These are phyloP conservation scores for Bruguiera sexangula DNA, from an alignment of 345 rosid genomes.

Conservation along the genomic window DNA sequence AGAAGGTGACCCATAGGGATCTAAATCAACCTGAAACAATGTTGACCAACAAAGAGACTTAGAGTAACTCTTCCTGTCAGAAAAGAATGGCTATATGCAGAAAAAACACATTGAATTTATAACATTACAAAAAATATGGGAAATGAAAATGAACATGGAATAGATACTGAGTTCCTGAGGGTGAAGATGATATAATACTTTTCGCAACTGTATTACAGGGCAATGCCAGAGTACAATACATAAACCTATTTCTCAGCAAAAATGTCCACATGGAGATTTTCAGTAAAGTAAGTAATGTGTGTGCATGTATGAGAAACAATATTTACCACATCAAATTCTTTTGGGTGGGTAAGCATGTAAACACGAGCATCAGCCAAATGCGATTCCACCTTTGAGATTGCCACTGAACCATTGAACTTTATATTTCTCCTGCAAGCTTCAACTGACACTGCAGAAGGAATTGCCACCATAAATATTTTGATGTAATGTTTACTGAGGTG, in stretches of 20 bases:
- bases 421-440: constrained; percentile 93
- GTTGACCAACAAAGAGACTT: constrained; percentile 8
- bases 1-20: constrained; percentile 98
- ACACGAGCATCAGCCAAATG: constrained; percentile 96
- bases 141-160: no score
- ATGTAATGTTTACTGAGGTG: neutral
- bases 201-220: no score
- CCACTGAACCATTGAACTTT: constrained; percentile 85
- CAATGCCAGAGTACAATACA: no score
- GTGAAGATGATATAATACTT: no score
- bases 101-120: no score
- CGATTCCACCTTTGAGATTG: constrained; percentile 86
- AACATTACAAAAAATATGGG: no score
- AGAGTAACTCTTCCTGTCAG: constrained; percentile 1
- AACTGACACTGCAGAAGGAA: constrained; percentile 54
- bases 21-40: constrained; percentile 89
- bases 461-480: constrained; percentile 2
- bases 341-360: constrained; percentile 87
- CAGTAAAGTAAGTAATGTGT: neutral
- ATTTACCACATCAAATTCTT: constrained; percentile 92
- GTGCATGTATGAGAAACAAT: neutral
- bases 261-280: neutral
- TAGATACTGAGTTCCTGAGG: no score
- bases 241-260: no score
- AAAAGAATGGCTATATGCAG: no score